Conservation (phyloP, 441 rosid genomes). For the Cnidoscolus chayamansa region DNA sequence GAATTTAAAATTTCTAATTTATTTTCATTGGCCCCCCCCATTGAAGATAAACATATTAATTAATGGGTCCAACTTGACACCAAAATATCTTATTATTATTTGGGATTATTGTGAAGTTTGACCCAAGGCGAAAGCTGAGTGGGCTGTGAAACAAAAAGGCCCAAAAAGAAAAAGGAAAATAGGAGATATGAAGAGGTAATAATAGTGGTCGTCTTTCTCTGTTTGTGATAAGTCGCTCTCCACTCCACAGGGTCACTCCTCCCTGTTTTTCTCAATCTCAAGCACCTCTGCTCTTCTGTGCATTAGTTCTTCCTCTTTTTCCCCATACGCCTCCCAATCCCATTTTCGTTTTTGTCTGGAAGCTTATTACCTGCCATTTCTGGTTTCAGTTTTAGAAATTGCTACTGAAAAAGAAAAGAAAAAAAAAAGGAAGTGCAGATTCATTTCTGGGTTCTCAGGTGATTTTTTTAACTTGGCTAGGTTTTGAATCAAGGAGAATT, state of each 20-base stretch:
- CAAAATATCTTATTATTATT: too few species aligned
- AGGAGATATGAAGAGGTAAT: neutral
- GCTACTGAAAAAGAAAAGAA: neutral
- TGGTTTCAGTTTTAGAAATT: neutral
- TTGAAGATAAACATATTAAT: too few species aligned
- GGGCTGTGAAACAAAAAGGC: too few species aligned
- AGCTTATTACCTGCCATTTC: neutral
- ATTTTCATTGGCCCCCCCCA: too few species aligned
- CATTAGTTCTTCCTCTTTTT: constrained; percentile 1
- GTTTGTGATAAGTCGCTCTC: constrained; percentile 14
- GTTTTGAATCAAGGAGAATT: neutral
- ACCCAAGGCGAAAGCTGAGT: too few species aligned
- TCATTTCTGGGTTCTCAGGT: neutral
- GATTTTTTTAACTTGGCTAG: neutral
- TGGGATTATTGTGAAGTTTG: too few species aligned
- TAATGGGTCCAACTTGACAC: too few species aligned
- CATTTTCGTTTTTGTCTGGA: neutral
- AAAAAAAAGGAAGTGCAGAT: neutral
- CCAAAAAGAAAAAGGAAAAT: neutral
- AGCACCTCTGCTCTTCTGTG: neutral
- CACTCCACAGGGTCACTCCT: neutral
- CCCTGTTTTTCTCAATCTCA: neutral
- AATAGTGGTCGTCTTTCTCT: constrained; percentile 1
- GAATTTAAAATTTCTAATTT: too few species aligned
- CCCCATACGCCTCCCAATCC: neutral